phyloP scores from a whole-genome alignment of 148 eudicot genomes.

The Agrostemma githago region DNA sequence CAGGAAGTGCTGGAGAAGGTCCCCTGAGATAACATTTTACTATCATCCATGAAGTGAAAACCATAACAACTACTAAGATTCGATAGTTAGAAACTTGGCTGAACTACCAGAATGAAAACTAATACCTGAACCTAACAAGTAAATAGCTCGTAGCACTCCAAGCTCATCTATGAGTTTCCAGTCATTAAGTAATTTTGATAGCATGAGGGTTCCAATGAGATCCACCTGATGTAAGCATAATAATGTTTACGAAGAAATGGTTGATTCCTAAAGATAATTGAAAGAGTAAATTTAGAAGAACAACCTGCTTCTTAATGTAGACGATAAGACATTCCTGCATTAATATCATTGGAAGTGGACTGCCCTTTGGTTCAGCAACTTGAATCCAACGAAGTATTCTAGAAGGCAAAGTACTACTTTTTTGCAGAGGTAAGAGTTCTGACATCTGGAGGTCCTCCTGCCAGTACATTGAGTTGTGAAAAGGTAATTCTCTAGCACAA shows the following conservation, averaged over 20 bases:
- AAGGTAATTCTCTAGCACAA: constrained; percentile 12
- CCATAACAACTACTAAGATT: background rate
- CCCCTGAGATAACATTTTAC: constrained; percentile 50
- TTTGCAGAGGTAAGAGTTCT: constrained; percentile 80
- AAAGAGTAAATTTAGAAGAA: background rate
- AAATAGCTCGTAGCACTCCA: constrained; percentile 84
- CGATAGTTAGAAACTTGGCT: constrained; percentile 2
- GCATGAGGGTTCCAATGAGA: constrained; percentile 66
- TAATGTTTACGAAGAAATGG: background rate
- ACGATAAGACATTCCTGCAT: constrained; percentile 77
- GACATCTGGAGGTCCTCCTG: constrained; percentile 80
- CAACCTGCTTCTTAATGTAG: constrained; percentile 86
- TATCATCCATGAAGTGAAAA: constrained; percentile 9
- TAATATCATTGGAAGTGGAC: constrained; percentile 72
- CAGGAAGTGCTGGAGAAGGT: constrained; percentile 90
- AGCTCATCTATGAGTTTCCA: constrained; percentile 98
- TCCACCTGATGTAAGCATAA: constrained; percentile 57
- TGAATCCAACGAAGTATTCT: constrained; percentile 73
- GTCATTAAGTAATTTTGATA: constrained; percentile 73
- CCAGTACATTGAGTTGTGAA: constrained; percentile 22
- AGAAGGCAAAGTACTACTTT: constrained; percentile 72
- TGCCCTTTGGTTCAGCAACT: constrained; percentile 53
- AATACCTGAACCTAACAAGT: constrained; percentile 89
- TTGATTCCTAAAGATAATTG: constrained; percentile 4
- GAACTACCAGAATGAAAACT: constrained; percentile 1